Evolutionary conservation across 2,329 filamentous ascomycete species (phyloP).

Genomic region (Akanthomyces dipterigenus): DNA sequence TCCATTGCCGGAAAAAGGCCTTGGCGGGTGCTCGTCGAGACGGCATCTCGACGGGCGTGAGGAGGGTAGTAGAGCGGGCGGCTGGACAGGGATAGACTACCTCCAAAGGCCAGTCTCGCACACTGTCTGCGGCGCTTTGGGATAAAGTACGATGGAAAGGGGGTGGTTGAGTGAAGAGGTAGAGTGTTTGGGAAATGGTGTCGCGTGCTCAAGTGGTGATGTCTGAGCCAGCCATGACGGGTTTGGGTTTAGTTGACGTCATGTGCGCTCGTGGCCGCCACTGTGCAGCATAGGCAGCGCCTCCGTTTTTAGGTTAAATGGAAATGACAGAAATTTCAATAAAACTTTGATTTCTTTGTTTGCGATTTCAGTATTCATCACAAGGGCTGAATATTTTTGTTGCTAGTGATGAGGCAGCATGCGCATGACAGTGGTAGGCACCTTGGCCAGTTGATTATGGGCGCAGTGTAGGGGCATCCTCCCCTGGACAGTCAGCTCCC

Average conservation of each 20-base stretch:
- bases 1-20: constrained; percentile 38
- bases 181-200: background rate
- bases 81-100: no score
- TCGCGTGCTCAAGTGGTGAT: background rate
- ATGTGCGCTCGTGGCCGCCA: background rate
- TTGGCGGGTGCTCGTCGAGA: background rate
- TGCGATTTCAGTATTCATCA: no score
- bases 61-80: background rate
- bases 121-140: background rate
- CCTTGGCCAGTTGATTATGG: no score
- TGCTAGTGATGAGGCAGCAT: no score
- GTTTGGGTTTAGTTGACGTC: constrained; percentile 10
- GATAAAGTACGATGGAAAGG: background rate
- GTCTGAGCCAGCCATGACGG: background rate
- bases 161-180: background rate
- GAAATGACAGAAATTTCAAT: no score
- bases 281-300: no score
- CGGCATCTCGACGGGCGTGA: background rate
- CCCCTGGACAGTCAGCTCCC: no score
- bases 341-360: no score
- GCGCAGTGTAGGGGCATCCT: no score
- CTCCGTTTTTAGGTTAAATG: no score
- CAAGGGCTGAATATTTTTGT: no score
- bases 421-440: no score
- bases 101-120: background rate